Conservation (phyloP, 352 stramenopile species). For the Pythium aphanidermatum region DNA sequence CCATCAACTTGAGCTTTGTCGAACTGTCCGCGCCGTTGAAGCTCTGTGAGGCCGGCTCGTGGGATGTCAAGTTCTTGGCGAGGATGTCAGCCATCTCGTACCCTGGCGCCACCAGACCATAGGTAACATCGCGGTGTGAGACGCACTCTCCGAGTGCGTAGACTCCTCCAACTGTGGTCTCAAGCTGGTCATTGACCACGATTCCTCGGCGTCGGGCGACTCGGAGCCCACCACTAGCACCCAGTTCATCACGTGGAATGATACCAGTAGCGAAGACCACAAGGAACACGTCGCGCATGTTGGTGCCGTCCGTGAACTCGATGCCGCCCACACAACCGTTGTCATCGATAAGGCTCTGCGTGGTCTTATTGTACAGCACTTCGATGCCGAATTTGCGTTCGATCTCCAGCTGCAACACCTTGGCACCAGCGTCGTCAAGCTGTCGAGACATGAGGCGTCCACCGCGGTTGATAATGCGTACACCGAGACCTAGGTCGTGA, state of each 20-base stretch:
- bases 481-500: conserved; percentile 84
- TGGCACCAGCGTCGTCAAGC: conserved; percentile 88
- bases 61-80: conserved; percentile 68
- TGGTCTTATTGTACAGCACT: conserved; percentile 87
- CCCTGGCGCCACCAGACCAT: conserved; percentile 89
- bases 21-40: conserved; percentile 88
- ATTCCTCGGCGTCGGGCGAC: conserved; percentile 84
- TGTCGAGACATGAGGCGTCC: conserved; percentile 90
- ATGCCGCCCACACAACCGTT: conserved; percentile 58
- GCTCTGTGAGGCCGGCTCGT: conserved; percentile 27
- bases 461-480: conserved; percentile 91
- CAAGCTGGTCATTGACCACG: conserved; percentile 83
- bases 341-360: conserved; percentile 41
- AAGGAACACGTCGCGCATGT: conserved; percentile 85
- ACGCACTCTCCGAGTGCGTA: conserved; percentile 91
- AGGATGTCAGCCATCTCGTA: conserved; percentile 90
- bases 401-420: conserved; percentile 88
- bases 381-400: conserved; percentile 75
- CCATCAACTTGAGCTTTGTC: conserved; percentile 93
- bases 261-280: conserved; percentile 90
- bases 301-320: conserved; percentile 78
- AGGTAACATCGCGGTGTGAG: conserved; percentile 88
- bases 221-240: conserved; percentile 46
- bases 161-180: conserved; percentile 64
- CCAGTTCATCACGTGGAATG: conserved; percentile 89